A percentile compares a stretch with the other conserved stretches of the same genome.
These are phyloP conservation scores for Claviceps maximensis DNA, from an alignment of 2,329 filamentous ascomycete species.

Conservation along the genomic window DNA sequence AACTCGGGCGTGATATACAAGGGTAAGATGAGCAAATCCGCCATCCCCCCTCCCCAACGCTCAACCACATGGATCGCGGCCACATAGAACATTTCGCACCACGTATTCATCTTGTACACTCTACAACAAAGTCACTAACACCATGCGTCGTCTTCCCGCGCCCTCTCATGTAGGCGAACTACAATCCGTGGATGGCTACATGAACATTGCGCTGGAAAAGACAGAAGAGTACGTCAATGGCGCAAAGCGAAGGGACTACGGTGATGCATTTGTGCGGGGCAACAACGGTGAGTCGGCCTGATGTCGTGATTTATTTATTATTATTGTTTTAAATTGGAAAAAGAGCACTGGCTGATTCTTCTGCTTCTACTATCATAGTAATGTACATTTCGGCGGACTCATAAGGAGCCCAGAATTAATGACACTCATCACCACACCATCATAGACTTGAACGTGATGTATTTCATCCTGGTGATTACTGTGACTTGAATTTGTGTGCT, in stretches of 20 bases:
- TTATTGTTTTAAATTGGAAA: too few relatives aligned
- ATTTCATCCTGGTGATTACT: too few relatives aligned
- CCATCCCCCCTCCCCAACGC: background rate
- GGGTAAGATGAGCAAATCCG: conserved; percentile 38
- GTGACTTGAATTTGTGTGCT: too few relatives aligned
- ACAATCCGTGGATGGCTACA: conserved; percentile 95
- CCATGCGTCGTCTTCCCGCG: background rate
- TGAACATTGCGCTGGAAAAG: conserved; percentile 98
- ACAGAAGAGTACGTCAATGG: conserved; percentile 87
- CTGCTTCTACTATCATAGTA: conserved; percentile 26
- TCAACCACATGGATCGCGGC: background rate
- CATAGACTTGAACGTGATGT: background rate
- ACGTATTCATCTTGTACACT: too few relatives aligned
- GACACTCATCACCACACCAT: too few relatives aligned
- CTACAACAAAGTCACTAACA: too few relatives aligned
- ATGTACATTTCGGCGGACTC: conserved; percentile 59
- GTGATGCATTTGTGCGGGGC: conserved; percentile 88
- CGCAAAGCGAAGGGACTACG: conserved; percentile 67
- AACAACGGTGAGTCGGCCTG: conserved; percentile 62
- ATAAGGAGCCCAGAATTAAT: conserved; percentile 10
- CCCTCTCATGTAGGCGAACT: conserved; percentile 56
- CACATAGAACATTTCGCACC: too few relatives aligned
- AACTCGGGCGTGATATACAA: conserved; percentile 99
- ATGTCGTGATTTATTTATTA: too few relatives aligned
- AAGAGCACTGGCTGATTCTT: background rate